Evolutionary conservation across 2,329 filamentous ascomycete species (phyloP).

Genomic region (Aspergillus aculeatus): DNA sequence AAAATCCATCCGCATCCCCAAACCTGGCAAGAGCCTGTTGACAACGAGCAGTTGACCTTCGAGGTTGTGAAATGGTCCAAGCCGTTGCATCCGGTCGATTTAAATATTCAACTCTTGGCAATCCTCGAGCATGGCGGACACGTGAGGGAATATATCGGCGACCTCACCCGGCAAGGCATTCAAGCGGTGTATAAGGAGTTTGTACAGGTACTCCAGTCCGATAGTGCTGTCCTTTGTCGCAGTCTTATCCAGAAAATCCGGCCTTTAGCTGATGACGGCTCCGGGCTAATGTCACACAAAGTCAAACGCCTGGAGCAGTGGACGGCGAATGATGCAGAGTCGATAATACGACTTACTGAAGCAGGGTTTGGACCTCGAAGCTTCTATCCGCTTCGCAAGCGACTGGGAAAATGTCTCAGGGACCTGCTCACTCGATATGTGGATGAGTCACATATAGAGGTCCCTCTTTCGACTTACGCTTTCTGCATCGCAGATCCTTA

Average conservation of each 20-base stretch:
- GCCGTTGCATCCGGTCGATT: slow-evolving; percentile 42
- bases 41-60: slow-evolving; percentile 53
- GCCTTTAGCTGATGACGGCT: slow-evolving; percentile 26
- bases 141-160: slow-evolving; percentile 40
- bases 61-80: slow-evolving; percentile 54
- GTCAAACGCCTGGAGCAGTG: slow-evolving; percentile 36
- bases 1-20: slow-evolving; percentile 53
- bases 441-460: slow-evolving; percentile 48
- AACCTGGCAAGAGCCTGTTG: slow-evolving; percentile 32
- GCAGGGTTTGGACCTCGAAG: slow-evolving; percentile 49
- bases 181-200: slow-evolving; percentile 36
- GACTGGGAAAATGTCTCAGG: slow-evolving; percentile 40
- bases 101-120: slow-evolving; percentile 56
- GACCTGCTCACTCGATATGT: slow-evolving; percentile 44
- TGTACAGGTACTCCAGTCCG: slow-evolving; percentile 35
- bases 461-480: slow-evolving; percentile 54
- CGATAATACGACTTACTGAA: slow-evolving; percentile 40
- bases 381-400: slow-evolving; percentile 42
- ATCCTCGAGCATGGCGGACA: slow-evolving; percentile 56
- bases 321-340: slow-evolving; percentile 34
- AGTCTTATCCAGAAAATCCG: slow-evolving; percentile 36
- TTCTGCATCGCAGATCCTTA: slow-evolving; percentile 59
- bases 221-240: slow-evolving; percentile 37
- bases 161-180: slow-evolving; percentile 42
- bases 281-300: slow-evolving; percentile 18